Conservation (phyloP, 2,329 filamentous ascomycete genomes). For the Fusarium anguioides region DNA sequence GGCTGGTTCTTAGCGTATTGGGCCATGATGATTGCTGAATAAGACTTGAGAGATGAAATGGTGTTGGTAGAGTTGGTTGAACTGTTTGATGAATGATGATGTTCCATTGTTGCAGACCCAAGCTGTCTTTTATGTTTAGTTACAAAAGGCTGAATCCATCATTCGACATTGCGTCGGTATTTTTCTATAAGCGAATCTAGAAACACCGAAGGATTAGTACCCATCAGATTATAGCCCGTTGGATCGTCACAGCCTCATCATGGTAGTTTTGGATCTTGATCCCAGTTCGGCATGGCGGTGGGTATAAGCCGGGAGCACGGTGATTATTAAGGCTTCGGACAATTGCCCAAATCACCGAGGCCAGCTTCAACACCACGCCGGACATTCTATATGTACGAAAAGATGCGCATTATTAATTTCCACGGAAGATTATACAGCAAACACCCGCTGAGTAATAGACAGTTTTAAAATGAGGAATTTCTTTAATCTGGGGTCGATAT, state of each 20-base stretch:
- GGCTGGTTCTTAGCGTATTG: slow-evolving; percentile 43
- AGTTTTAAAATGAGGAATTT: too few relatives aligned
- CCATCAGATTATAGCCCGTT: fast-evolving
- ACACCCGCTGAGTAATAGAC: too few relatives aligned
- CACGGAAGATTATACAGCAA: too few relatives aligned
- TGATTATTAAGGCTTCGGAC: too few relatives aligned
- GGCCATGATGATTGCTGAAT: neutral
- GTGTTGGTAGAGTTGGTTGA: fast-evolving
- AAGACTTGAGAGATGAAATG: fast-evolving
- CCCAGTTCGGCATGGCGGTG: neutral
- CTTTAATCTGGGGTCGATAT: too few relatives aligned
- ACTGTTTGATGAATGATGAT: neutral
- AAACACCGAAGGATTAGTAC: fast-evolving
- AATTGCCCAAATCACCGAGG: neutral
- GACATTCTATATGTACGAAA: too few relatives aligned
- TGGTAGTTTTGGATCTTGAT: fast-evolving
- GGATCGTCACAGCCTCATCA: neutral
- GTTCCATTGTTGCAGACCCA: fast-evolving
- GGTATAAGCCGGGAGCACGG: too few relatives aligned
- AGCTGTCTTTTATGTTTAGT: neutral
- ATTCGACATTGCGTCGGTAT: neutral
- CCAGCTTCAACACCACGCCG: too few relatives aligned
- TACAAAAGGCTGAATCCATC: too few relatives aligned
- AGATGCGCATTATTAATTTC: too few relatives aligned
- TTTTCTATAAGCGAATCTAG: fast-evolving